Evolutionary conservation across 108 stramenopile genomes (phyloP).

Genomic region (Epipyxis sp.): DNA sequence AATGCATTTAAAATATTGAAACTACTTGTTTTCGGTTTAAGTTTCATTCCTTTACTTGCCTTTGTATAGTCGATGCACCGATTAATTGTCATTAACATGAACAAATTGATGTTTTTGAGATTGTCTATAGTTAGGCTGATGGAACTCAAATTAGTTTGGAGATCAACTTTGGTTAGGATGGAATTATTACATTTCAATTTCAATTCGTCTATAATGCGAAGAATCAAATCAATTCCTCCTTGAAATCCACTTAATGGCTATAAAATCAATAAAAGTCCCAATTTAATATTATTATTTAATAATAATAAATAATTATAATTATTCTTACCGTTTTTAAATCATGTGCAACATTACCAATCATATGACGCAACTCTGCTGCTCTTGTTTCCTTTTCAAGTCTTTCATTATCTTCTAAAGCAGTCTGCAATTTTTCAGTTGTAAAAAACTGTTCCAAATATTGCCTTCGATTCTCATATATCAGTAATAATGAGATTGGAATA

Average conservation of each 20-base stretch:
- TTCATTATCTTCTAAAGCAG: background rate
- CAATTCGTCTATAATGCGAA: no score
- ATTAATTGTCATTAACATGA: background rate
- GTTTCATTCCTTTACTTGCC: background rate
- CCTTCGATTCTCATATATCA: no score
- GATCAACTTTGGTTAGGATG: no score
- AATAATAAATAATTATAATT: background rate
- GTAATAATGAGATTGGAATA: no score
- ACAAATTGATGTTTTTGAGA: background rate
- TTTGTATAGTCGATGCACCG: conserved; percentile 28
- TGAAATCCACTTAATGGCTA: no score
- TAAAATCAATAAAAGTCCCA: no score
- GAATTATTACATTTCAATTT: no score
- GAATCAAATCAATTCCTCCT: no score
- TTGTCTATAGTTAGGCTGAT: no score
- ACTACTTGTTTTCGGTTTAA: conserved; percentile 3
- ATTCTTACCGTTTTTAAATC: background rate
- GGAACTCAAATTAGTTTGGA: no score
- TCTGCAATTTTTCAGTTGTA: background rate
- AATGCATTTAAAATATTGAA: background rate
- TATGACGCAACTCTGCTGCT: background rate
- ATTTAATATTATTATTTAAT: no score
- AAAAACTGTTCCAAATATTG: background rate
- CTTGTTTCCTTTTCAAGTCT: background rate
- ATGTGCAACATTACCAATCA: background rate